Evolutionary conservation across 805 yeast species (phyloP).

Genomic region (Candida patagonica): DNA sequence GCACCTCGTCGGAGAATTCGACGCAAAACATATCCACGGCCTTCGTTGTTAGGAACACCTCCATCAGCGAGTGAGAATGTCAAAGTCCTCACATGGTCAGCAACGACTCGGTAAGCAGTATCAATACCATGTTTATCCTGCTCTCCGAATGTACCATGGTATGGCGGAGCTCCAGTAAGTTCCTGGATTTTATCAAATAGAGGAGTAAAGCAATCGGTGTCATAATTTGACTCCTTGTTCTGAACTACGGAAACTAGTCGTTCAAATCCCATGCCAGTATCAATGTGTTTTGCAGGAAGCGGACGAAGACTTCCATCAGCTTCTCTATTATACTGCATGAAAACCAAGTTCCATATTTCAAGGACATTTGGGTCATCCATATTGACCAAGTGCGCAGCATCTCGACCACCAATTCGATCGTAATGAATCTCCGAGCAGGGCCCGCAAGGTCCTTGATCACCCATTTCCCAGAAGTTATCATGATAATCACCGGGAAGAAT

Average conservation of each 20-base stretch:
- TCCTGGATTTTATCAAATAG: constrained; percentile 79
- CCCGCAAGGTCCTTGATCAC: constrained; percentile 99
- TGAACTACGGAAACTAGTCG: constrained; percentile 92
- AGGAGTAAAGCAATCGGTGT: constrained; percentile 93
- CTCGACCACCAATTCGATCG: constrained; percentile 97
- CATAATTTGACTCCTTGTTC: constrained; percentile 86
- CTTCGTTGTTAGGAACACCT: constrained; percentile 98
- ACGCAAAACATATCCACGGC: constrained; percentile 96
- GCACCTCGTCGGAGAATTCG: constrained; percentile 97
- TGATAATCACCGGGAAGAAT: constrained; percentile 82
- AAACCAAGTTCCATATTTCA: constrained; percentile 97
- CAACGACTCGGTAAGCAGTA: constrained; percentile 95
- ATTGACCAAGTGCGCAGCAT: constrained; percentile 83
- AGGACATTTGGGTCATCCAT: constrained; percentile 96
- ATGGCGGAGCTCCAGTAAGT: constrained; percentile 86
- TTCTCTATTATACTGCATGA: constrained; percentile 95
- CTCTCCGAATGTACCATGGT: constrained; percentile 84
- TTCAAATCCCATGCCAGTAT: constrained; percentile 98
- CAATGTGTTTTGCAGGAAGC: constrained; percentile 91
- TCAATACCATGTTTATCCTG: constrained; percentile 93
- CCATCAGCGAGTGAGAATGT: constrained; percentile 97
- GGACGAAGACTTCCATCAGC: constrained; percentile 68
- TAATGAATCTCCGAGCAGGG: constrained; percentile 98
- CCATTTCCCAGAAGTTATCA: constrained; percentile 99
- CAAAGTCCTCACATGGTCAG: constrained; percentile 96